Conservation (phyloP, 805 yeast genomes). For the Barnettozyma pratensis region DNA sequence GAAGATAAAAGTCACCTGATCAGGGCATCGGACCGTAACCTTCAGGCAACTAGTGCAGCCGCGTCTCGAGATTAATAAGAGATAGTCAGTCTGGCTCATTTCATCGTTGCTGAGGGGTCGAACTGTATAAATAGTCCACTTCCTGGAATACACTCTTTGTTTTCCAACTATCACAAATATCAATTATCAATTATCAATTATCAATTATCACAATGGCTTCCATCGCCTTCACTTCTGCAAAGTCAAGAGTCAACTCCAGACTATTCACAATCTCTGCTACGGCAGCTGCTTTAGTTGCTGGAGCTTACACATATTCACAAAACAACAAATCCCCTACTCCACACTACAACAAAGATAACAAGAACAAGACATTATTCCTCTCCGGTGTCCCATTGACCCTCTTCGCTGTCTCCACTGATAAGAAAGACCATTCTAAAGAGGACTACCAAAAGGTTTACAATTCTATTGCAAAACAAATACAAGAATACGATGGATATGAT, state of each 20-base stretch:
- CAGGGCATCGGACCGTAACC: too few species aligned
- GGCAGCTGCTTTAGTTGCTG: constrained; percentile 1
- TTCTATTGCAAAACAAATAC: constrained; percentile 61
- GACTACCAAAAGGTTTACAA: constrained; percentile 67
- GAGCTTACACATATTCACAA: constrained; percentile 2
- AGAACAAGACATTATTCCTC: not conserved
- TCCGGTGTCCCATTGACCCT: constrained; percentile 3
- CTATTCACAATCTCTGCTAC: constrained; percentile 3
- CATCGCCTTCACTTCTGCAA: constrained; percentile 2
- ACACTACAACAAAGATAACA: not conserved
- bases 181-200: not conserved
- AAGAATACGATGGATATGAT: constrained; percentile 54
- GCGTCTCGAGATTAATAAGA: not conserved
- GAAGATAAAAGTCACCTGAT: too few species aligned
- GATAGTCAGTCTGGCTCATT: not conserved
- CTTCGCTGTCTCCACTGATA: constrained; percentile 2
- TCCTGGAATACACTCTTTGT: not conserved
- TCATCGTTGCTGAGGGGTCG: too few species aligned
- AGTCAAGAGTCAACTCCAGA: not conserved
- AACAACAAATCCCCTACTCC: constrained; percentile 2
- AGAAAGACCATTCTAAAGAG: constrained; percentile 20
- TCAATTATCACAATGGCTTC: constrained; percentile 5
- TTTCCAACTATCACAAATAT: not conserved
- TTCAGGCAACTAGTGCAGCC: too few species aligned
- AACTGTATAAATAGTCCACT: too few species aligned